phyloP scores from a whole-genome alignment of 345 rosid species.

The Acer campestre region DNA sequence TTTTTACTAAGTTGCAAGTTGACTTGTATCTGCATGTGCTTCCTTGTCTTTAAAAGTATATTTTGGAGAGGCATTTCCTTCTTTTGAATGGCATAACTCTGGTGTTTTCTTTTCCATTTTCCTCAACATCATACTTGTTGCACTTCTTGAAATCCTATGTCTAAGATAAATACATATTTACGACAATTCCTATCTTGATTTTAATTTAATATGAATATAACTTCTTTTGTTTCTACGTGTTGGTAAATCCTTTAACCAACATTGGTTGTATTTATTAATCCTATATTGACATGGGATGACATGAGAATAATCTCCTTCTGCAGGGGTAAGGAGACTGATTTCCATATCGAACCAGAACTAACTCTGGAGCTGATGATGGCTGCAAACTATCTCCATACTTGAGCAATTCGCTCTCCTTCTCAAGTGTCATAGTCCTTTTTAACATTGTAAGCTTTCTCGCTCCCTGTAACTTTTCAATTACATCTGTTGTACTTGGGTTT shows the following conservation, averaged over 20 bases:
- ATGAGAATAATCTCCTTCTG: slow-evolving; percentile 13
- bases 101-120: neutral
- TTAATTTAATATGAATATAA: neutral
- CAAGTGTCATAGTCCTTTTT: slow-evolving; percentile 15
- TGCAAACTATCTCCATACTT: slow-evolving; percentile 70
- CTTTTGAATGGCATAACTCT: neutral
- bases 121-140: neutral
- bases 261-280: neutral
- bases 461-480: neutral
- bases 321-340: slow-evolving; percentile 67
- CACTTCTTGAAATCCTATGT: neutral
- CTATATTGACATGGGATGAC: slow-evolving; percentile 5
- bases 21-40: neutral
- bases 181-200: neutral
- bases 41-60: neutral
- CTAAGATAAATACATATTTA: neutral
- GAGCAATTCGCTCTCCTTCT: slow-evolving; percentile 20
- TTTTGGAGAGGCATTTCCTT: neutral
- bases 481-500: neutral
- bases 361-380: slow-evolving; percentile 78
- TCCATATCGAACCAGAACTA: slow-evolving; percentile 69
- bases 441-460: slow-evolving; percentile 15
- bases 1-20: neutral
- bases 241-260: neutral
- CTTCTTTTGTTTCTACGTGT: neutral